phyloP scores from a whole-genome alignment of 2,329 filamentous ascomycete species.

The Thelonectria discophora region DNA sequence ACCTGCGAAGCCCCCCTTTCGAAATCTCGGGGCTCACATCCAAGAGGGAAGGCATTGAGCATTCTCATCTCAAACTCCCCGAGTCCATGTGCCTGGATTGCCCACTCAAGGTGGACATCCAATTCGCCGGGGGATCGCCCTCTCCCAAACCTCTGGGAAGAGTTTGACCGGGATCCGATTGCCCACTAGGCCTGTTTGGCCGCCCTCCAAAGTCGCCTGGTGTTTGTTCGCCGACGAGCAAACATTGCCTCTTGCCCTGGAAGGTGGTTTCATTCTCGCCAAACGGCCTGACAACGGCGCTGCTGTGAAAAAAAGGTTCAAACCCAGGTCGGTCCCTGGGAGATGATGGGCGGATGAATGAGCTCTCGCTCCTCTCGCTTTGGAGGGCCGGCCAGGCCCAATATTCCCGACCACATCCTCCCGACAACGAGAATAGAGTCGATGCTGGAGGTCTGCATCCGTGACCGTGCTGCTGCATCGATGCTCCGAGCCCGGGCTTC shows the following conservation, averaged over 20 bases:
- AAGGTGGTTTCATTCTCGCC: conserved; percentile 5
- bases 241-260: conserved; percentile 4
- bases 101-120: conserved; percentile 24
- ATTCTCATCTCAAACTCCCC: conserved; percentile 23
- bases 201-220: conserved; percentile 3
- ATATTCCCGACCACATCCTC: conserved; percentile 3
- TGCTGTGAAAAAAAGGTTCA: conserved; percentile 2
- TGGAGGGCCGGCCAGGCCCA: neutral
- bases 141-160: conserved; percentile 34
- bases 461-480: too few relatives aligned
- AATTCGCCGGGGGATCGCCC: conserved; percentile 35
- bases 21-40: conserved; percentile 7
- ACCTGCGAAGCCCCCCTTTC: too few relatives aligned
- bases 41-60: conserved; percentile 25
- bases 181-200: conserved; percentile 24
- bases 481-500: too few relatives aligned
- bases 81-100: conserved; percentile 33
- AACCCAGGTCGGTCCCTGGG: conserved; percentile 9
- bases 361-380: conserved; percentile 11
- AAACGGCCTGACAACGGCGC: conserved; percentile 4
- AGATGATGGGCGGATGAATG: conserved; percentile 20
- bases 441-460: neutral
- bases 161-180: conserved; percentile 22
- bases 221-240: conserved; percentile 9
- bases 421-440: neutral